These are phyloP conservation scores for Catharanthus roseus DNA, from an alignment of 257 asterid genomes.

Conservation along the genomic window DNA sequence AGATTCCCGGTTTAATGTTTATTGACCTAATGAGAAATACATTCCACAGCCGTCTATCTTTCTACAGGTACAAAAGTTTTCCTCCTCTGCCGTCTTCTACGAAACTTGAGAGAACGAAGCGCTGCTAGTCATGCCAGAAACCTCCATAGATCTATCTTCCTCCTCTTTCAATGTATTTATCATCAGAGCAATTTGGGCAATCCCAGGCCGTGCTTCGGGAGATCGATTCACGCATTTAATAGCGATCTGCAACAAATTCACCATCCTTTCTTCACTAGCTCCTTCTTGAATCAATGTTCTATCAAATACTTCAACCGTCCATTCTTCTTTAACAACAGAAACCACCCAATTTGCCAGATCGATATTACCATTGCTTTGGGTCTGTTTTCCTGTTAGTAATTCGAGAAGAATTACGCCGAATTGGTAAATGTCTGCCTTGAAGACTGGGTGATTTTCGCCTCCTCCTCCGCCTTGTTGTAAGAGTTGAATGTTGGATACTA, in stretches of 20 bases:
- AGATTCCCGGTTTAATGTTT: no score
- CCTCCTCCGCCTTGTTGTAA: conserved; percentile 24
- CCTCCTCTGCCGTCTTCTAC: neutral
- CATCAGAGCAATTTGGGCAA: conserved; percentile 46
- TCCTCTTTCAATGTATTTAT: conserved; percentile 46
- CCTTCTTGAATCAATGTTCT: conserved; percentile 52
- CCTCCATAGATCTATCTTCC: conserved; percentile 58
- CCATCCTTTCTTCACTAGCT: conserved; percentile 68
- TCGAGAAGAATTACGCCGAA: conserved; percentile 71
- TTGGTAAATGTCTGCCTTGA: conserved; percentile 46
- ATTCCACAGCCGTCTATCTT: no score
- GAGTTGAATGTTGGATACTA: conserved; percentile 12
- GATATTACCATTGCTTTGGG: conserved; percentile 34
- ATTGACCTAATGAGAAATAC: no score
- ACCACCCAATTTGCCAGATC: conserved; percentile 71
- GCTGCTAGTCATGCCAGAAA: conserved; percentile 28
- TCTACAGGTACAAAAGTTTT: no score
- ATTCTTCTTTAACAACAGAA: conserved; percentile 62
- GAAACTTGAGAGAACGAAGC: conserved; percentile 6
- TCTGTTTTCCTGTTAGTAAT: conserved; percentile 58
- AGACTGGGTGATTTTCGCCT: conserved; percentile 25
- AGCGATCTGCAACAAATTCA: conserved; percentile 53
- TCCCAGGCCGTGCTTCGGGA: conserved; percentile 41
- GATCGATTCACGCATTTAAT: conserved; percentile 46
- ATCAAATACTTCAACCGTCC: conserved; percentile 80